Evolutionary conservation across 805 yeast species (phyloP).

Genomic region (Kregervanrija fluxuum): DNA sequence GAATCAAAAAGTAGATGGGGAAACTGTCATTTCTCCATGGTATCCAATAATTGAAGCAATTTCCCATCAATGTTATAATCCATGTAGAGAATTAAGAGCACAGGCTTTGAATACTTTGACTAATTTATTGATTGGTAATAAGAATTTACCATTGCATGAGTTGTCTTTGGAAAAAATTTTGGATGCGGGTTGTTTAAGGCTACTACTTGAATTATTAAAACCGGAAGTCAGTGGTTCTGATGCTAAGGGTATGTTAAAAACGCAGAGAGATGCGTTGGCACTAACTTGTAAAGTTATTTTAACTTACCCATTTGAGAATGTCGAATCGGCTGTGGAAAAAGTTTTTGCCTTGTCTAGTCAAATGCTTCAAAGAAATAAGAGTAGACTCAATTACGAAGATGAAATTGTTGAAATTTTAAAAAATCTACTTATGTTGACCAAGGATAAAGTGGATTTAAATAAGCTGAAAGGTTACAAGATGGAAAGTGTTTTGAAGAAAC

Average conservation of each 20-base stretch:
- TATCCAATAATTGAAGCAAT: constrained; percentile 72
- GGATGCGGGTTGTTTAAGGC: constrained; percentile 69
- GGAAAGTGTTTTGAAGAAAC: constrained; percentile 18
- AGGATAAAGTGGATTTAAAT: constrained; percentile 18
- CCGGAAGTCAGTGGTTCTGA: constrained; percentile 60
- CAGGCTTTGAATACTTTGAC: constrained; percentile 61
- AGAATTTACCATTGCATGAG: constrained; percentile 26
- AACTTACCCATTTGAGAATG: constrained; percentile 22
- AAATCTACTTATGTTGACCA: constrained; percentile 26
- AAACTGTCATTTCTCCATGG: constrained; percentile 28
- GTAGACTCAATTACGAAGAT: constrained; percentile 20
- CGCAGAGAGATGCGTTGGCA: constrained; percentile 61
- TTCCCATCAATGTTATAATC: constrained; percentile 85
- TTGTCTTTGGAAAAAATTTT: constrained; percentile 49
- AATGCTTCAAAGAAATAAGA: constrained; percentile 19
- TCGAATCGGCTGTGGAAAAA: constrained; percentile 20
- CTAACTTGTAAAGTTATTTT: constrained; percentile 52
- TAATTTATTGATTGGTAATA: constrained; percentile 35
- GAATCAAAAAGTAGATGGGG: background rate
- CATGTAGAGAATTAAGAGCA: constrained; percentile 68
- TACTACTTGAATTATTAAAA: constrained; percentile 57
- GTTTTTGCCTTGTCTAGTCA: constrained; percentile 22
- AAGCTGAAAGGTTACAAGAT: constrained; percentile 18
- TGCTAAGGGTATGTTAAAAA: constrained; percentile 50
- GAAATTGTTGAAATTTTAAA: constrained; percentile 28